Base-by-base conservation (phyloP, 768 basidiomycete species). In the Psilocybe cubensis region DNA sequence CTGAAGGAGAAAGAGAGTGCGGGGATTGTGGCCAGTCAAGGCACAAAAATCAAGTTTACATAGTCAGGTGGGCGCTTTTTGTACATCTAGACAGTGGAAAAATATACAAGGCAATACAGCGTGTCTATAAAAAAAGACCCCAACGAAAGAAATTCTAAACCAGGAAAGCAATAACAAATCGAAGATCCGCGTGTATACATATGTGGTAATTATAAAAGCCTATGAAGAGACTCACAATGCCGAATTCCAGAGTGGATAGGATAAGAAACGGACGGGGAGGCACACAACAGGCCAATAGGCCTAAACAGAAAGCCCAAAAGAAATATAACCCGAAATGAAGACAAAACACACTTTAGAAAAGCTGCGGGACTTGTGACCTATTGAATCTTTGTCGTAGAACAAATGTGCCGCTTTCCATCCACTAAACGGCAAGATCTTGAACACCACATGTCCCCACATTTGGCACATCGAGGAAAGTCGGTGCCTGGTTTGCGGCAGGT, bases 41-140 rank as follows among this genome's bases (percentile, higher is more conserved):
- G 94, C 23, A 95, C 87, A 69, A 97, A 97, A 78, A 96, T 97
- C 56, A 83, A 83, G 52, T 92, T 84, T 61, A 74, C 71, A 45
- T 63, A 52, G 55, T 59, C 61, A 65, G 59, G 56, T 58, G 56
- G 56, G 43, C 49, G 56, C 49, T 9, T 52, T 23, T 21, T 45
- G 35, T 29, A 54, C 18, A 52, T 25, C 41, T 35, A 24, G 23
- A 28, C 12, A n/a, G n/a, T 31, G 28, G 33, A 48, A 51, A 43
- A 45, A 41, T 27, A 49, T 43, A 24, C 31, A 40, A 33, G 29
- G 12, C 14, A 24, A 44, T 49, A 40, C 51, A 51, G 29, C 43
- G 12, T 31, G 21, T 44, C 56, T 57, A 56, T 29, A 31, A 48
- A 41, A n/a, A 28, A 27, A n/a, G 40, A 14, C 20, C 10, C 23